Evolutionary conservation across 768 basidiomycete genomes (phyloP).

Genomic region (Tylopilus sp.): DNA sequence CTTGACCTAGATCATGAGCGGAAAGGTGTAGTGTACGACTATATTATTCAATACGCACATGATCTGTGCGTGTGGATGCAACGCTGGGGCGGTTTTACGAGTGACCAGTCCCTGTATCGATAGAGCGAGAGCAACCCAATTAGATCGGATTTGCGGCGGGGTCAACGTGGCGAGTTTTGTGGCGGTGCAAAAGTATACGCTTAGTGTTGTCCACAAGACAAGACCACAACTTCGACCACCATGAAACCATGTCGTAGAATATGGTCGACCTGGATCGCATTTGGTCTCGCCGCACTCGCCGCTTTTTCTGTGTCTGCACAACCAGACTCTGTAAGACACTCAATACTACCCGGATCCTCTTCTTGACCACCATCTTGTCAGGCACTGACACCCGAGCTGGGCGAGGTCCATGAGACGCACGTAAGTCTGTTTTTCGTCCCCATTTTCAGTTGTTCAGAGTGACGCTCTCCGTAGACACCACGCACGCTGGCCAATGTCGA

Average conservation of each 20-base stretch:
- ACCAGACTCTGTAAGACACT: constrained; percentile 19
- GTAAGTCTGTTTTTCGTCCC: constrained; percentile 2
- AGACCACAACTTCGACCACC: not conserved
- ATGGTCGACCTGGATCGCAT: constrained; percentile 54
- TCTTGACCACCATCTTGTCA: too few species aligned
- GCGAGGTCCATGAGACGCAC: constrained; percentile 10
- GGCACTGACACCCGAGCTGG: constrained; percentile 3
- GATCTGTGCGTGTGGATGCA: not conserved
- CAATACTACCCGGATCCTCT: too few species aligned
- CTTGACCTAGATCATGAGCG: constrained; percentile 16
- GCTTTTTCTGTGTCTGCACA: constrained; percentile 45
- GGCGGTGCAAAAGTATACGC: constrained; percentile 8
- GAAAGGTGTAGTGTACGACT: constrained; percentile 26
- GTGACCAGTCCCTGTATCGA: too few species aligned
- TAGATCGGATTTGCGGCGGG: too few species aligned
- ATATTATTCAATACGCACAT: not conserved
- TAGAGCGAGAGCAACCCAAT: too few species aligned
- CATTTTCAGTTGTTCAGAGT: not conserved
- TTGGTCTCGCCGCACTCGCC: constrained; percentile 53
- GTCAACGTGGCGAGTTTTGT: constrained; percentile 18
- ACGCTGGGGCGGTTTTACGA: too few species aligned
- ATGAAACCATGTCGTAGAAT: constrained; percentile 23
- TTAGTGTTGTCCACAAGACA: not conserved
- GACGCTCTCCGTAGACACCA: constrained; percentile 14
- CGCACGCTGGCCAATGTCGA: constrained; percentile 30